Conservation (phyloP, 1,139 yeast species). For the Meyerozyma carpophila region DNA sequence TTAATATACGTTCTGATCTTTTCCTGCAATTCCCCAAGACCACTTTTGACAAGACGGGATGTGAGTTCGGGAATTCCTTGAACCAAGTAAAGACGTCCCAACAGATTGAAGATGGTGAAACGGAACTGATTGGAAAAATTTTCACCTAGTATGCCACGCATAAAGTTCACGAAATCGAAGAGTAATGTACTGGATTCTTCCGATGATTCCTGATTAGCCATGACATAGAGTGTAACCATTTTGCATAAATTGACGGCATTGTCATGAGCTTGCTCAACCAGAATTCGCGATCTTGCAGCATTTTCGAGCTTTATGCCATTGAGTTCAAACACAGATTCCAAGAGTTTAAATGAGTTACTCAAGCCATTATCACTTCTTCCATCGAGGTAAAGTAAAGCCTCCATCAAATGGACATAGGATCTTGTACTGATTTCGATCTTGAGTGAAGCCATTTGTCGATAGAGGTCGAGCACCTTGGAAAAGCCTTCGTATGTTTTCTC, state of each 20-base stretch:
- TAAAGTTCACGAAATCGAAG: slow-evolving; percentile 25
- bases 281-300: slow-evolving; percentile 6
- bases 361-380: slow-evolving; percentile 18
- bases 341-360: slow-evolving; percentile 23
- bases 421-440: slow-evolving; percentile 27
- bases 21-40: slow-evolving; percentile 19
- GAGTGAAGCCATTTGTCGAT: slow-evolving; percentile 33
- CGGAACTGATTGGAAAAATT: slow-evolving; percentile 21
- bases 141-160: slow-evolving; percentile 17
- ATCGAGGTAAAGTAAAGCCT: slow-evolving; percentile 38
- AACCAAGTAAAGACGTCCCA: slow-evolving; percentile 23
- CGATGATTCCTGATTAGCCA: slow-evolving; percentile 12
- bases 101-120: slow-evolving; percentile 20
- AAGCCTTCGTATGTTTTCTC: slow-evolving; percentile 21
- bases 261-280: slow-evolving; percentile 8
- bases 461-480: slow-evolving; percentile 28
- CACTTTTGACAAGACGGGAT: slow-evolving; percentile 17
- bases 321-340: slow-evolving; percentile 29
- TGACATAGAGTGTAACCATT: slow-evolving; percentile 21
- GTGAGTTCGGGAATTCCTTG: slow-evolving; percentile 20
- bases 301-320: slow-evolving; percentile 18
- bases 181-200: slow-evolving; percentile 18
- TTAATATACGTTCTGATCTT: slow-evolving; percentile 11
- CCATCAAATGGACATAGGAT: slow-evolving; percentile 36
- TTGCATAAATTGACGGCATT: slow-evolving; percentile 18